A percentile compares a stretch with the other conserved stretches of the same genome.
phyloP scores from a whole-genome alignment of 208 protist genomes.

The Leishmania amazonensis region DNA sequence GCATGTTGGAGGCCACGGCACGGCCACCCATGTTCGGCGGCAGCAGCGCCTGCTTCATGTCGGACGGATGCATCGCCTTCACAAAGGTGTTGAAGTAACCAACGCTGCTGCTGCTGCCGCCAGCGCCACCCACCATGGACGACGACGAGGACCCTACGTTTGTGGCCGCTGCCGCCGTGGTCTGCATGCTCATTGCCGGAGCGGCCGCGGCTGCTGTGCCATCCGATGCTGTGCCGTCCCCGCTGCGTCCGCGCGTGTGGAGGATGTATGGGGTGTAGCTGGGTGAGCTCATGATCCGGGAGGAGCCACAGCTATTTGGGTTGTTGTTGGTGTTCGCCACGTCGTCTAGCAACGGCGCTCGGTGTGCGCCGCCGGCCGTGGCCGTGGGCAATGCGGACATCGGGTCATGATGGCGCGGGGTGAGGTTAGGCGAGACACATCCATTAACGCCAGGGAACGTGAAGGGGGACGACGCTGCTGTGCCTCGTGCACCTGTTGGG shows the following conservation, averaged over 20 bases:
- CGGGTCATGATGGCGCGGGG: neutral
- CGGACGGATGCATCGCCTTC: conserved; percentile 3
- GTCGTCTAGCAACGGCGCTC: neutral
- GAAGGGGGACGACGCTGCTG: neutral
- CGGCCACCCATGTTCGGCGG: conserved; percentile 24
- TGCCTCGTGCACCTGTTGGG: neutral
- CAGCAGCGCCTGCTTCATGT: conserved; percentile 12
- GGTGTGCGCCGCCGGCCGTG: neutral
- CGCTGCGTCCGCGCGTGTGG: conserved; percentile 5
- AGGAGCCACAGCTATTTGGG: neutral
- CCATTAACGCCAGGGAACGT: neutral
- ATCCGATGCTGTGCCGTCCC: neutral
- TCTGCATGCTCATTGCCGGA: neutral
- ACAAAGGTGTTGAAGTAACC: conserved; percentile 18
- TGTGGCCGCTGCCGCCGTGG: neutral
- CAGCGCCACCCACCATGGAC: conserved; percentile 7
- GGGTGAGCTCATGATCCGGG: neutral
- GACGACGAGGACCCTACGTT: conserved; percentile 15
- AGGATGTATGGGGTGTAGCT: conserved; percentile 11
- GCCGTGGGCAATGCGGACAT: neutral
- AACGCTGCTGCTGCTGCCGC: conserved; percentile 8
- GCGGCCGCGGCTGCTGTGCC: neutral
- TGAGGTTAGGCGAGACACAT: conserved; percentile 6
- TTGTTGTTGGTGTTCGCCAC: conserved; percentile 5
- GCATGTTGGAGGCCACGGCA: neutral